Base-by-base conservation (phyloP, 1,284 basidiomycete genomes). In the Heliocybe sulcata region DNA sequence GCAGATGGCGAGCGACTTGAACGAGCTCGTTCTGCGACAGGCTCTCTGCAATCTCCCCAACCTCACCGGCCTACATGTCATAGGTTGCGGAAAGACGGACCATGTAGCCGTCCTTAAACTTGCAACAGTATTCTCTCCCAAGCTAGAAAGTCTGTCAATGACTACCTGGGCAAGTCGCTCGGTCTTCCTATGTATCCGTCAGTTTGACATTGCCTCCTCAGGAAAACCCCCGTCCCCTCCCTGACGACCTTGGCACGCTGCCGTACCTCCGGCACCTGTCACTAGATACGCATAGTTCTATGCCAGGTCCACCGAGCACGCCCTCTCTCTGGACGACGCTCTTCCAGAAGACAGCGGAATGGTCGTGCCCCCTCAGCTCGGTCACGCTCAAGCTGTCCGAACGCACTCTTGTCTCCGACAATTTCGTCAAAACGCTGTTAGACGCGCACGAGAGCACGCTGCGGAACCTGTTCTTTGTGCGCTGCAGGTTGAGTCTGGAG, bases 81-180 rank as follows among this genome's bases (percentile, higher is more conserved):
- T 87, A 22, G 73, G 72, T 8, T 89, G 87, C 63, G 65, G 74
- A 2, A 77, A 78, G 57, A 63, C 85, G 26, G 74, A 81, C 50
- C 81, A 87, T 60, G 57, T 63, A 9, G 62, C 64, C 20, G 66
- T 85, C 9, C 69, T 89, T 35, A 69, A 67, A 12, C 69, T 79
- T 10, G 65, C 77, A 8, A 57, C 64, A 0, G 68, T 79, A 51
- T 49, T 26, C 47, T 79, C 76, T 0, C 83, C 84, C 0, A 62
- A 69, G 9, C 70, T 89, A 9, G 77, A 80, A 59, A 81, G 74
- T 57, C 69, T 89, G 0, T 80, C 84, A 0, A 71, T 87, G 19
- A 80, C 81, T 4, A 72, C 74, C 53, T 77, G 75, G 59, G 85
- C 83, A 58, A 59, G 77, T 64, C 35, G 53, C 45, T 48, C 57